Conservation (phyloP, 2,329 filamentous ascomycete species). For the Talaromyces verruculosus region DNA sequence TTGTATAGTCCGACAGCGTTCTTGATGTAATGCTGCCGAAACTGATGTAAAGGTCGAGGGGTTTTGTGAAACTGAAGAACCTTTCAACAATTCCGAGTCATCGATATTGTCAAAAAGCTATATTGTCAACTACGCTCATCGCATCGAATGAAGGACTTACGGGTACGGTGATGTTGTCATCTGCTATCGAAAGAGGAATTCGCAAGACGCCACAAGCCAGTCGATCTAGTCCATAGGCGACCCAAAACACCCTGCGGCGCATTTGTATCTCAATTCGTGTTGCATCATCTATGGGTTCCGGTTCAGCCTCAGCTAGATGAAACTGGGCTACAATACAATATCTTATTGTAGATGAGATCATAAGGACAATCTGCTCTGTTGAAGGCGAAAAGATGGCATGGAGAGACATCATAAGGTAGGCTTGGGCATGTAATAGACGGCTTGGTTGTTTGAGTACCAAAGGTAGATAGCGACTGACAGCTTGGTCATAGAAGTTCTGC, state of each 20-base stretch:
- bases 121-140: not conserved
- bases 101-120: constrained; percentile 9
- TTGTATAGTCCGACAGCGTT: constrained; percentile 8
- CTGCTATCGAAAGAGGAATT: constrained; percentile 5
- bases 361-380: constrained; percentile 1
- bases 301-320: constrained; percentile 2
- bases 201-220: constrained; percentile 6
- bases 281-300: not conserved
- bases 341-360: constrained; percentile 6
- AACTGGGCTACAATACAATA: constrained; percentile 6
- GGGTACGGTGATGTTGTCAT: constrained; percentile 8
- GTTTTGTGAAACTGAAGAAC: not conserved
- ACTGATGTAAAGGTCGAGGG: constrained; percentile 1
- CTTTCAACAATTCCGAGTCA: not conserved
- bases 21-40: constrained; percentile 5
- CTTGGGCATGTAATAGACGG: constrained; percentile 4
- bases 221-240: constrained; percentile 4
- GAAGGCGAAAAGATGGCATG: constrained; percentile 4
- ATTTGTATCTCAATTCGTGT: constrained; percentile 11
- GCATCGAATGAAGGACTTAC: not conserved
- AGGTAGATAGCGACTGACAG: not conserved
- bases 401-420: constrained; percentile 7
- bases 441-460: not conserved
- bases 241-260: not conserved
- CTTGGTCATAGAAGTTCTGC: constrained; percentile 8